Evolutionary conservation across 768 basidiomycete genomes (phyloP).

Genomic region (Leucocoprinus sp.): DNA sequence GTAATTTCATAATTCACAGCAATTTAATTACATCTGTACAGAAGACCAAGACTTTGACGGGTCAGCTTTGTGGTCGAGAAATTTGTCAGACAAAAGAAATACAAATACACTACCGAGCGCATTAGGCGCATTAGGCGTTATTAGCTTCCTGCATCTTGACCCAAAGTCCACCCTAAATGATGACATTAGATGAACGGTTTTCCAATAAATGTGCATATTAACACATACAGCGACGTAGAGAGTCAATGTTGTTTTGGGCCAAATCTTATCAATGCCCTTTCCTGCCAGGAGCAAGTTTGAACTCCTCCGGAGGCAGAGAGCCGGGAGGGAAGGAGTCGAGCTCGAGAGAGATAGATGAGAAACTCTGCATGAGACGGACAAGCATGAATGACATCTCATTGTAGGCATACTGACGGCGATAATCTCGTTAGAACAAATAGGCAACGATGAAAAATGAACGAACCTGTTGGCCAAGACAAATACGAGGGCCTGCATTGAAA

Average conservation of each 20-base stretch:
- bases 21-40: not conserved
- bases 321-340: constrained; percentile 37
- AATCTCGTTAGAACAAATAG: not conserved
- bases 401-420: constrained; percentile 38
- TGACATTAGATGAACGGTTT: not conserved
- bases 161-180: constrained; percentile 45
- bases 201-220: not conserved
- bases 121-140: not conserved
- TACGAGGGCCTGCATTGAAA: constrained; percentile 53
- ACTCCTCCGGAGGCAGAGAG: constrained; percentile 36
- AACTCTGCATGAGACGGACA: constrained; percentile 54
- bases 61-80: too few species aligned
- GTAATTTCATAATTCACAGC: not conserved
- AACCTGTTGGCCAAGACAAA: constrained; percentile 56
- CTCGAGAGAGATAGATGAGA: constrained; percentile 40
- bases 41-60: not conserved
- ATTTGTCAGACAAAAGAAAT: not conserved
- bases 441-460: constrained; percentile 1
- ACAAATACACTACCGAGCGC: not conserved
- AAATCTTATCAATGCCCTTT: constrained; percentile 43
- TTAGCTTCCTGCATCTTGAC: constrained; percentile 34
- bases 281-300: constrained; percentile 36
- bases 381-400: constrained; percentile 59
- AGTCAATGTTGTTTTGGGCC: constrained; percentile 46
- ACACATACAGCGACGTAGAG: constrained; percentile 38